Conservation (phyloP, 768 basidiomycete genomes). For the Floccularia luteovirens region DNA sequence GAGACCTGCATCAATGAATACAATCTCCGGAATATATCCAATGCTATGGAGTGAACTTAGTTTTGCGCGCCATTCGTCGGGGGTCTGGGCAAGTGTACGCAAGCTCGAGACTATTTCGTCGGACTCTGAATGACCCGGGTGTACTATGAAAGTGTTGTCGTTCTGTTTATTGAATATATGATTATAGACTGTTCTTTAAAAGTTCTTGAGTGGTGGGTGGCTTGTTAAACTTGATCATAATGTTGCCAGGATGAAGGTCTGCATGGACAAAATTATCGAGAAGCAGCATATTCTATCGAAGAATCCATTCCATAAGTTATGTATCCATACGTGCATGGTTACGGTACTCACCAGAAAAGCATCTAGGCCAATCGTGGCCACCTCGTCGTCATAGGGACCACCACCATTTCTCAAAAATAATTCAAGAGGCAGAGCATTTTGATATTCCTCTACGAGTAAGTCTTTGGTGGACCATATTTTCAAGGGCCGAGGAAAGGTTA, state of each 20-base stretch:
- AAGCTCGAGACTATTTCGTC: conserved; percentile 67
- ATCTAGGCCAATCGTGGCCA: conserved; percentile 91
- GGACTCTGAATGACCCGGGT: conserved; percentile 39
- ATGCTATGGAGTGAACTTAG: conserved; percentile 50
- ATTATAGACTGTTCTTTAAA: conserved; percentile 50
- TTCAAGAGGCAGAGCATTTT: conserved; percentile 89
- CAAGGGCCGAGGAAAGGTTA: conserved; percentile 88
- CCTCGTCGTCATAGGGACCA: conserved; percentile 81
- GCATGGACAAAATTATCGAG: conserved; percentile 97
- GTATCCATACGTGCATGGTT: too few relatives aligned
- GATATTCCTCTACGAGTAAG: conserved; percentile 86
- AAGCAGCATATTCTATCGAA: conserved; percentile 85
- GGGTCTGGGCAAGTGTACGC: conserved; percentile 46
- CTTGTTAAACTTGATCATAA: conserved; percentile 95
- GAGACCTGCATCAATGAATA: conserved; percentile 95
- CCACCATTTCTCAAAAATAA: conserved; percentile 83
- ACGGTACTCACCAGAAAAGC: conserved; percentile 86
- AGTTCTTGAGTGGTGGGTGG: conserved; percentile 66
- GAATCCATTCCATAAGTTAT: too few relatives aligned
- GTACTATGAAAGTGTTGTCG: conserved; percentile 16
- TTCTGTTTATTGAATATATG: conserved; percentile 34
- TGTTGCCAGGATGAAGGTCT: conserved; percentile 89
- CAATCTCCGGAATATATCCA: conserved; percentile 89
- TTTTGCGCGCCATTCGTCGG: conserved; percentile 62
- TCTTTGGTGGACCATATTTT: conserved; percentile 75